These are phyloP conservation scores for Cyclostephanos invisitatus DNA, from an alignment of 108 stramenopile species.

Conservation along the genomic window DNA sequence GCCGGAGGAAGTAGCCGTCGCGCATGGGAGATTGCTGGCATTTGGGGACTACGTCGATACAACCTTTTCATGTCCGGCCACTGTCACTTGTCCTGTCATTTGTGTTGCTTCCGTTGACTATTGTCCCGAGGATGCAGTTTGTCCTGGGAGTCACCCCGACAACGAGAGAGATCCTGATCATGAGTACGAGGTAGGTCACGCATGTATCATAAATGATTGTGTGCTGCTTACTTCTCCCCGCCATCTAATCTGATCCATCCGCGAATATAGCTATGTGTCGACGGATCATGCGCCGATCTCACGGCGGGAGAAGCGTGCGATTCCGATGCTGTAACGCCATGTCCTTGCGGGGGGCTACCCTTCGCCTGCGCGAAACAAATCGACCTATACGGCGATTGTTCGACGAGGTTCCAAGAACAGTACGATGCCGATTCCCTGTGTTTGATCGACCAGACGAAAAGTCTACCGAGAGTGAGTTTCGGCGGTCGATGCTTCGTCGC, in stretches of 20 bases:
- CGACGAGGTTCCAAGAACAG: too few relatives aligned
- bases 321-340: slow-evolving; percentile 31
- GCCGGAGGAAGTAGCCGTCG: background rate
- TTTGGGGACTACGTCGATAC: slow-evolving; percentile 56
- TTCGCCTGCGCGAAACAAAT: slow-evolving; percentile 34
- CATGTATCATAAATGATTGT: too few relatives aligned
- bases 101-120: slow-evolving; percentile 48
- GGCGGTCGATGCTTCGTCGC: too few relatives aligned
- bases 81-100: slow-evolving; percentile 50
- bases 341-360: slow-evolving; percentile 19
- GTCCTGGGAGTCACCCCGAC: slow-evolving; percentile 1
- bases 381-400: slow-evolving; percentile 10
- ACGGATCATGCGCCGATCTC: slow-evolving; percentile 43
- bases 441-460: too few relatives aligned
- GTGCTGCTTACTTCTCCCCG: too few relatives aligned
- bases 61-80: slow-evolving; percentile 54
- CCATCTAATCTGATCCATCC: background rate
- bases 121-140: slow-evolving; percentile 45
- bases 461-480: too few relatives aligned
- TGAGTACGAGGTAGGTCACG: too few relatives aligned
- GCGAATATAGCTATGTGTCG: slow-evolving; percentile 38
- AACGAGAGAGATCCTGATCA: background rate
- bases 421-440: too few relatives aligned
- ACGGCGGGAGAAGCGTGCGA: slow-evolving; percentile 30
- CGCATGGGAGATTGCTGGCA: slow-evolving; percentile 21